These are phyloP conservation scores for Aspergillus hiratsukae DNA, from an alignment of 2,329 filamentous ascomycete species.

Conservation along the genomic window DNA sequence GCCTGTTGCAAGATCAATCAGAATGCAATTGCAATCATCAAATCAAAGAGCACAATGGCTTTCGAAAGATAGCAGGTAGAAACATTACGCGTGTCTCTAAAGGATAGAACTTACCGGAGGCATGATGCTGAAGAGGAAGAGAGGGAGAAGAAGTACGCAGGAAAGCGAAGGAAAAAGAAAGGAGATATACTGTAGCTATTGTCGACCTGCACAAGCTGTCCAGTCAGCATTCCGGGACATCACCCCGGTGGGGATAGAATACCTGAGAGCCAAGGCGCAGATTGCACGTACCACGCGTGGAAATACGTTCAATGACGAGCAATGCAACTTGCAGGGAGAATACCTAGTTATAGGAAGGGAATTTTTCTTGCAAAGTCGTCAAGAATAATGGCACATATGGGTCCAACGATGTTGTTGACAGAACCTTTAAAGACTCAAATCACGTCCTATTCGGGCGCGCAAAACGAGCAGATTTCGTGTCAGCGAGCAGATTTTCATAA, in stretches of 20 bases:
- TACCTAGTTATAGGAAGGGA: conserved; percentile 13
- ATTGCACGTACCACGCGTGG: conserved; percentile 36
- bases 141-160: conserved; percentile 17
- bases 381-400: conserved; percentile 18
- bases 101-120: conserved; percentile 48
- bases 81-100: neutral
- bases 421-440: conserved; percentile 21
- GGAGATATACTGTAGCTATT: conserved; percentile 23
- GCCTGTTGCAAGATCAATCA: conserved; percentile 50
- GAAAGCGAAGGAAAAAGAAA: conserved; percentile 17
- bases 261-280: conserved; percentile 23
- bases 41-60: neutral
- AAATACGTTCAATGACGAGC: conserved; percentile 23
- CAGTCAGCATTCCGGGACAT: conserved; percentile 34
- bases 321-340: conserved; percentile 17
- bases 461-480: neutral
- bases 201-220: conserved; percentile 23
- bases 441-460: conserved; percentile 17
- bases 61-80: conserved; percentile 8
- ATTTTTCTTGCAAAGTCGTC: conserved; percentile 13
- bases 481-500: neutral
- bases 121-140: conserved; percentile 46
- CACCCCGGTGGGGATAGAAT: conserved; percentile 31
- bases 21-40: conserved; percentile 7
- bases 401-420: conserved; percentile 30